Conservation (phyloP, 352 stramenopile species). For the Globisporangium nagaii region DNA sequence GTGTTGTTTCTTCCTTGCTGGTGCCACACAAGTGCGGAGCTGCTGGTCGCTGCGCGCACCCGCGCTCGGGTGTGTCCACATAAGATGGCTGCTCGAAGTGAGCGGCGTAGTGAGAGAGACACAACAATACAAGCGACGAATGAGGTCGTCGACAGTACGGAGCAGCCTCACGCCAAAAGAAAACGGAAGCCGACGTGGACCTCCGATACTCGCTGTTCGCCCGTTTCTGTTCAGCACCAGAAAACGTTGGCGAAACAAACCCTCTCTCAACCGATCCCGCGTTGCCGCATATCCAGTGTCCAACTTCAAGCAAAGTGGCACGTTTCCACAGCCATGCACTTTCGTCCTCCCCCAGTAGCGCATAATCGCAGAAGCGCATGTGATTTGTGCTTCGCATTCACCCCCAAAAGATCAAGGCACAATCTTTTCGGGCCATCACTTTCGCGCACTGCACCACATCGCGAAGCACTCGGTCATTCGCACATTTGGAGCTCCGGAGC, state of each 20-base stretch:
- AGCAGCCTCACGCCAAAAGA: neutral
- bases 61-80: too few species aligned
- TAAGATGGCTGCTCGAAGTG: too few species aligned
- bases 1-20: too few species aligned
- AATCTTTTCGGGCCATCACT: neutral
- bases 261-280: neutral
- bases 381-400: too few species aligned
- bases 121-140: too few species aligned
- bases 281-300: neutral
- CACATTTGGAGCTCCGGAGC: neutral
- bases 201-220: neutral
- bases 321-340: neutral
- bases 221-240: neutral
- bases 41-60: too few species aligned
- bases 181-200: slow-evolving; percentile 3
- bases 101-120: too few species aligned
- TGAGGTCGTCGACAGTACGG: neutral
- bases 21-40: too few species aligned
- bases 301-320: neutral
- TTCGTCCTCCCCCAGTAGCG: neutral
- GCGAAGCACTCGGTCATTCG: neutral
- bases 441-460: too few species aligned
- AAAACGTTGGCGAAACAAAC: slow-evolving; percentile 2
- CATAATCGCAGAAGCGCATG: neutral
- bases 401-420: neutral